A percentile compares a stretch with the other conserved stretches of the same genome.
These are phyloP conservation scores for Umbelopsis vinacea DNA, from an alignment of 192 early-diverging fungal genomes.

Conservation along the genomic window DNA sequence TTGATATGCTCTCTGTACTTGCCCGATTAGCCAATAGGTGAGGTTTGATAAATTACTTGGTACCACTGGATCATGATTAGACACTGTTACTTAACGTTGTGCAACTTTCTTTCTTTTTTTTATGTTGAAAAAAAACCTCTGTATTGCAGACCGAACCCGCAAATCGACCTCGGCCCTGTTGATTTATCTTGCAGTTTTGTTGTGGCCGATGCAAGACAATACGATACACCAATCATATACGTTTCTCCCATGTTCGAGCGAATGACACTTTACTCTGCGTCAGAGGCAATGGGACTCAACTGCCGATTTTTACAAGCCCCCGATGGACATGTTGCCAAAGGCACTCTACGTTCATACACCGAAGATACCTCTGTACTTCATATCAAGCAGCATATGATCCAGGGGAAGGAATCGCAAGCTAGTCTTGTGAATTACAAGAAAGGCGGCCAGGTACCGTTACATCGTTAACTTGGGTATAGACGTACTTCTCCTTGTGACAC, in stretches of 20 bases:
- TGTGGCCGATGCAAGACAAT: conserved; percentile 56
- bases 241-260: conserved; percentile 64
- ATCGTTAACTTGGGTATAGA: not conserved
- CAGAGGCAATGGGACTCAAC: conserved; percentile 53
- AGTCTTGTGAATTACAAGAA: conserved; percentile 73
- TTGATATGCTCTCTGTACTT: conserved; percentile 38
- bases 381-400: conserved; percentile 52
- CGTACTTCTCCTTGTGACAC: not conserved
- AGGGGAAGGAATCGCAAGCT: conserved; percentile 65
- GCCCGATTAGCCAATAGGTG: conserved; percentile 32
- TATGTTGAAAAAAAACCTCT: no score
- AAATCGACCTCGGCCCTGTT: conserved; percentile 39
- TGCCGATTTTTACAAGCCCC: conserved; percentile 57
- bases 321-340: conserved; percentile 55
- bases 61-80: no score
- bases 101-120: no score
- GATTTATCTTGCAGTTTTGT: conserved; percentile 40
- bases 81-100: not conserved
- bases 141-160: conserved; percentile 31
- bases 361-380: conserved; percentile 61
- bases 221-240: conserved; percentile 70
- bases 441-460: conserved; percentile 56
- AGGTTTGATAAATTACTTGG: not conserved
- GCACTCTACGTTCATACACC: conserved; percentile 52
- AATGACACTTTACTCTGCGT: conserved; percentile 58